Conservation (phyloP, 2,329 filamentous ascomycete species). For the Phaeosphaeriaceae sp. region DNA sequence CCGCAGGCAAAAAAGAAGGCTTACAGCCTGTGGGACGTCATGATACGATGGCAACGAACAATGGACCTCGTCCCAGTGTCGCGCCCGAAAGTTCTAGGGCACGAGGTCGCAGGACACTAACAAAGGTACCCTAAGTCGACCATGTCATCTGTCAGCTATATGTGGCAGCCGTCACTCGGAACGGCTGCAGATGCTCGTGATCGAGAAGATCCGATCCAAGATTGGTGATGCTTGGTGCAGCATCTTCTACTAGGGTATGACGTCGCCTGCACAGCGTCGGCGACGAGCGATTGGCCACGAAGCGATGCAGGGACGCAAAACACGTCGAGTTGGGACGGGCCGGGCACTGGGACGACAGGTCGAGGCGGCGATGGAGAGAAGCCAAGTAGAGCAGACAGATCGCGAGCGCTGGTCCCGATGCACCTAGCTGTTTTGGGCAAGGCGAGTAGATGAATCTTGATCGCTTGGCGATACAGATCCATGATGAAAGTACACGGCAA, state of each 20-base stretch:
- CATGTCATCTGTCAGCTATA: slow-evolving; percentile 36
- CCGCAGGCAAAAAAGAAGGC: slow-evolving; percentile 20
- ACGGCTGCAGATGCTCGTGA: slow-evolving; percentile 27
- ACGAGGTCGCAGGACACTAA: slow-evolving; percentile 30
- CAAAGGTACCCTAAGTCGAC: slow-evolving; percentile 14
- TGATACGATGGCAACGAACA: slow-evolving; percentile 24
- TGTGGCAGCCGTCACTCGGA: slow-evolving; percentile 24
- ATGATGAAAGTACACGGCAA: slow-evolving; percentile 21
- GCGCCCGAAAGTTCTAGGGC: slow-evolving; percentile 28
- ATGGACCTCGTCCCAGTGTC: slow-evolving; percentile 16
- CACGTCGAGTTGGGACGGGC: slow-evolving; percentile 28
- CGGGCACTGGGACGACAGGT: slow-evolving; percentile 17
- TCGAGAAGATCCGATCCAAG: slow-evolving; percentile 35
- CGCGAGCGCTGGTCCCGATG: slow-evolving; percentile 25
- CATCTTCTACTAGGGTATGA: slow-evolving; percentile 26
- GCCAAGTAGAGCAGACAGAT: slow-evolving; percentile 35
- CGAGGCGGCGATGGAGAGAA: slow-evolving; percentile 33
- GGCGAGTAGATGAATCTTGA: slow-evolving; percentile 17
- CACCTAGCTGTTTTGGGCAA: slow-evolving; percentile 23
- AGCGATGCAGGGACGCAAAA: slow-evolving; percentile 28
- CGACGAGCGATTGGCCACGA: slow-evolving; percentile 22
- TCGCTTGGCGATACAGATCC: slow-evolving; percentile 23
- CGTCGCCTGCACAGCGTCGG: slow-evolving; percentile 21
- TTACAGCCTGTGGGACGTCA: slow-evolving; percentile 28
- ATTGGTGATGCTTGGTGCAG: slow-evolving; percentile 29